These are phyloP conservation scores for Colletotrichum endophyticum DNA, from an alignment of 2,329 filamentous ascomycete species.

Conservation along the genomic window DNA sequence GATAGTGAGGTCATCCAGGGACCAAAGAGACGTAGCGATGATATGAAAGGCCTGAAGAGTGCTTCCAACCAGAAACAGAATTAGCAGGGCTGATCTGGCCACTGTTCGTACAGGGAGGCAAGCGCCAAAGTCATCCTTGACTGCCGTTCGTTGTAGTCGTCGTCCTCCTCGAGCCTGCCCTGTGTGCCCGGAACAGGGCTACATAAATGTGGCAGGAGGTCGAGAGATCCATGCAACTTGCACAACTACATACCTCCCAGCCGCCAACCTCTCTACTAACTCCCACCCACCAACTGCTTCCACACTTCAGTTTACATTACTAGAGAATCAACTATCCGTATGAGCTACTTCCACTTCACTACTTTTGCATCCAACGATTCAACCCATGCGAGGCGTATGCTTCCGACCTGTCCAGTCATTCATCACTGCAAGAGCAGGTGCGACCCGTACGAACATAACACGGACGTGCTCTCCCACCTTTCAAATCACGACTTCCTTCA, in stretches of 20 bases:
- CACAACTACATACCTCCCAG: rapidly evolving
- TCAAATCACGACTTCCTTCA: not conserved
- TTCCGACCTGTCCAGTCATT: rapidly evolving
- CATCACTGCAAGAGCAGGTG: not conserved
- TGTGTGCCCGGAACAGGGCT: not conserved
- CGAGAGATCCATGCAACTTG: not conserved
- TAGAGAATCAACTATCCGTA: rapidly evolving
- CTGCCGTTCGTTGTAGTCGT: not conserved
- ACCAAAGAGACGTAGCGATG: no score
- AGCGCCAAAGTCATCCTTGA: not conserved
- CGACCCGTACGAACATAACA: not conserved
- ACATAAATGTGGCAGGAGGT: not conserved
- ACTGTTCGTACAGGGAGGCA: not conserved
- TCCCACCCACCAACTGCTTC: not conserved
- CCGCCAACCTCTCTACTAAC: rapidly evolving
- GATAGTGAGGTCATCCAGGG: no score
- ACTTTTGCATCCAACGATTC: not conserved
- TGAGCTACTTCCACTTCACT: not conserved
- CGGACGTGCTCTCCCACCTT: not conserved
- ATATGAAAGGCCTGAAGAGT: no score
- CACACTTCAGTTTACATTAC: not conserved
- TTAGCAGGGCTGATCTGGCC: no score
- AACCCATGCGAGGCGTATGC: not conserved
- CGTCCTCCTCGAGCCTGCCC: not conserved
- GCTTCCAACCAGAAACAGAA: no score